Evolutionary conservation across 2,329 filamentous ascomycete species (phyloP), one percentile per base, ranked within the genome.

Genomic region (Fusarium foetens): DNA sequence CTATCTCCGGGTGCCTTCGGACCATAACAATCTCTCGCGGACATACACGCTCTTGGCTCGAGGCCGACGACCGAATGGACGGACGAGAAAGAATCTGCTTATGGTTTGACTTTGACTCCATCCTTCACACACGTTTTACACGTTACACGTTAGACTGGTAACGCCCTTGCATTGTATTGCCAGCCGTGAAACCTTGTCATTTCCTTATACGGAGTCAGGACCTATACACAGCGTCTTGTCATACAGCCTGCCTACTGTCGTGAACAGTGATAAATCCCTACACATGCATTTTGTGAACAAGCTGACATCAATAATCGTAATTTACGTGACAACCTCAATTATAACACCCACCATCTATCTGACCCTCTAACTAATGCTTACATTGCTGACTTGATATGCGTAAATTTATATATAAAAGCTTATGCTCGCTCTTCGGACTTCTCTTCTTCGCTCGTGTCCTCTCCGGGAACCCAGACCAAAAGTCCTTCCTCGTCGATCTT

Each of bases 401-500:
- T 29, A 27, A 46, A 39, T 66, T 55, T 63, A 54, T 42, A 39
- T 31, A 23, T 23, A 66, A 33, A 21, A 21, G n/a, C 27, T 51
- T 31, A 60, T 58, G 33, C 43, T 68, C 64, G 39, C 46, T 46
- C 41, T 46, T 65, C 66, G 33, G 29, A 27, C 31, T 64, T 59
- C 45, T 57, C 68, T 19, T 58, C 63, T 21, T 68, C 59, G 10
- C 70, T 66, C 13, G 6, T 79, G 79, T 31, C 71, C 73, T 61
- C 80, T 31, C 70, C 82, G 17, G 84, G 84, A 39, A 92, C 85
- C 90, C 90, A 92, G 27, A 92, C 77, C 73, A 91, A 76, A 27
- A 92, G 77, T 0, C 90, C 90, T 7, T 92, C 89, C 81, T 91
- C 91, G 66, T 90, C 89, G 55, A 84, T 83, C 80, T 86, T 89